phyloP scores from a whole-genome alignment of 108 stramenopile species.

The Pseudonitzschia pungens region DNA sequence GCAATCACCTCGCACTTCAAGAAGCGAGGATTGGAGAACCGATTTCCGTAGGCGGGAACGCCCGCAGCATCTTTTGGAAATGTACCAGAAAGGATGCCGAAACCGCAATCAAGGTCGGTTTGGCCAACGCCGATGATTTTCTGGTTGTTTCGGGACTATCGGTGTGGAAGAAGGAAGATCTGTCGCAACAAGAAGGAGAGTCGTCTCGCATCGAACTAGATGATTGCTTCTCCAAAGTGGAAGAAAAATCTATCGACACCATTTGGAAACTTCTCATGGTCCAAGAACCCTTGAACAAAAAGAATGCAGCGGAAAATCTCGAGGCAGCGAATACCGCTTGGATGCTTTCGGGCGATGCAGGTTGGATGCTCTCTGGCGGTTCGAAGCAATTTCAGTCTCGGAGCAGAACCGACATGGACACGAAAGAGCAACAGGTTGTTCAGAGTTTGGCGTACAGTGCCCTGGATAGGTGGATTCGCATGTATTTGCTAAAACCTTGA shows the following conservation, averaged over 20 bases:
- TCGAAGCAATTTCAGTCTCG: background rate
- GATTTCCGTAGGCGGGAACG: slow-evolving; percentile 34
- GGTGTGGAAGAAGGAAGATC: slow-evolving; percentile 59
- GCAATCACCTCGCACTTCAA: slow-evolving; percentile 44
- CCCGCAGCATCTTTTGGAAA: slow-evolving; percentile 46
- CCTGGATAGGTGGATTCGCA: slow-evolving; percentile 23
- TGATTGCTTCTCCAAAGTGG: slow-evolving; percentile 62
- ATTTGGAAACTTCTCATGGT: slow-evolving; percentile 50
- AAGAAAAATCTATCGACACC: slow-evolving; percentile 29
- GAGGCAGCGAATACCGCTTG: slow-evolving; percentile 49
- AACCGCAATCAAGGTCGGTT: slow-evolving; percentile 51
- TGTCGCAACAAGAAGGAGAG: slow-evolving; percentile 39
- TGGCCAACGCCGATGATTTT: slow-evolving; percentile 67
- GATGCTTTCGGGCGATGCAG: slow-evolving; percentile 22
- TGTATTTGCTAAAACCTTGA: slow-evolving; percentile 28
- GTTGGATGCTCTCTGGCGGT: slow-evolving; percentile 15
- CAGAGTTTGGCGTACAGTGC: slow-evolving; percentile 19
- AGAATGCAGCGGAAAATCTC: slow-evolving; percentile 49
- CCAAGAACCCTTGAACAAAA: slow-evolving; percentile 57
- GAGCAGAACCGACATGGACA: slow-evolving; percentile 9
- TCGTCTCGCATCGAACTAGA: slow-evolving; percentile 49
- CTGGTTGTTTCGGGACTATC: slow-evolving; percentile 59
- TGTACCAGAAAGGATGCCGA: slow-evolving; percentile 63
- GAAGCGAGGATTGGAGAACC: slow-evolving; percentile 55
- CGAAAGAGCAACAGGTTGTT: slow-evolving; percentile 1